Evolutionary conservation across 352 stramenopile genomes (phyloP).

Genomic region (Globisporangium cylindrosporum): DNA sequence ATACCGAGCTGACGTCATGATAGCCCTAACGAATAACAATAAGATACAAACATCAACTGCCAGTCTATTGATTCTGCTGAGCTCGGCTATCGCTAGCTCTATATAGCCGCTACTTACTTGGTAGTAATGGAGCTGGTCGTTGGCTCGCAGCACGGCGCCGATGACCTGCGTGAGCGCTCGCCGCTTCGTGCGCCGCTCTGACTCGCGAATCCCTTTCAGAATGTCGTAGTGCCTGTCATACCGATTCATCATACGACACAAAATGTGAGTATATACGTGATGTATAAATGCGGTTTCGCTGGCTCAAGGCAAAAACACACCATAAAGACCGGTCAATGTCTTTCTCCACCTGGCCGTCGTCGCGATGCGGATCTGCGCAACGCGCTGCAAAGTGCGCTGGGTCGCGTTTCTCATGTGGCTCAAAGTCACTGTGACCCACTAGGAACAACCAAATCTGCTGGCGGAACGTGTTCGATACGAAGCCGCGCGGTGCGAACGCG

Average conservation of each 20-base stretch:
- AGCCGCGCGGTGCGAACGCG: slow-evolving; percentile 47
- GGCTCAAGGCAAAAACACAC: slow-evolving; percentile 8
- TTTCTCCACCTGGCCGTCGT: slow-evolving; percentile 74
- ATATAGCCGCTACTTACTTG: slow-evolving; percentile 30
- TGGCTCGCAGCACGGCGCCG: slow-evolving; percentile 37
- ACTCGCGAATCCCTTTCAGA: slow-evolving; percentile 51
- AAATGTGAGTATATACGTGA: neutral
- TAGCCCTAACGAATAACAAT: slow-evolving; percentile 55
- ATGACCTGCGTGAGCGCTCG: slow-evolving; percentile 64
- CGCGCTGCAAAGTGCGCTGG: slow-evolving; percentile 15
- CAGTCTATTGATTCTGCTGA: too few relatives aligned
- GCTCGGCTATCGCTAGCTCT: slow-evolving; percentile 27
- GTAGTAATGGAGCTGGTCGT: slow-evolving; percentile 75
- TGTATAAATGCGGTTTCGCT: neutral
- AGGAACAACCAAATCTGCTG: slow-evolving; percentile 64
- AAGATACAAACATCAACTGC: too few relatives aligned
- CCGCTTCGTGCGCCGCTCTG: slow-evolving; percentile 60
- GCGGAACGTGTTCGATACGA: slow-evolving; percentile 60
- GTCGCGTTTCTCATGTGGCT: slow-evolving; percentile 16
- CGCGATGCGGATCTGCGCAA: slow-evolving; percentile 32
- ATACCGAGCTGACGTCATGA: slow-evolving; percentile 91
- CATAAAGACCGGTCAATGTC: slow-evolving; percentile 86
- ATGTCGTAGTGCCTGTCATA: slow-evolving; percentile 66
- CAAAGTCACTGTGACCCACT: slow-evolving; percentile 24
- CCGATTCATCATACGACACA: neutral